Base-by-base conservation (phyloP, 202 grass and related monocot genomes). In the Hordeum pubiflorum region DNA sequence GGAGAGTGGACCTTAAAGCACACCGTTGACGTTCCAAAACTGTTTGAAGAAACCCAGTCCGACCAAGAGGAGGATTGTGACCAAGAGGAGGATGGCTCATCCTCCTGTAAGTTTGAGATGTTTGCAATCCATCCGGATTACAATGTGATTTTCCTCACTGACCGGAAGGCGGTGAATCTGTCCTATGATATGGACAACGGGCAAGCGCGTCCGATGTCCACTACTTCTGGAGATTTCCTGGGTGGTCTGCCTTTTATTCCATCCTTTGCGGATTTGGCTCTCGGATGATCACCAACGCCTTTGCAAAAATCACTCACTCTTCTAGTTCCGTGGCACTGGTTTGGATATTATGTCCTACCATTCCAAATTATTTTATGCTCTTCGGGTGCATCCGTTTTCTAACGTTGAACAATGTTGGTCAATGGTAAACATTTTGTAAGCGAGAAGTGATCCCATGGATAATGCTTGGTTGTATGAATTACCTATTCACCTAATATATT, bases 1-100 rank as follows among this genome's bases (percentile, higher is more conserved):
- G 24, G 0, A 1, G 14, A 17, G 5, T 64, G 62, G 62, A 64
- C 0, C 7, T 15, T 34, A 10, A 64, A 10, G 7, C 61, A 64
- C 0, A 10, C 14, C 0, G 15, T 5, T 0, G 14, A 36, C 15
- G 13, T 64, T 64, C 7, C 14, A 0, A 3, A 36, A 1, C 7
- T 64, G 2, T 63, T 63, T 63, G 2, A 18, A 17, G 2, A 63
- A 15, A 12, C 2, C 1, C 2, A 32, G 3, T 4, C 46, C 46
- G 1, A 6, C 5, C 4, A 50, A 50, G 44, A 50, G 14, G 0
- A 50, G 5, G 46, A 52, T 18, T 17, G 0, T 52, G 0, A 0
- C 5, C 46, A 5, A 26, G 24, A 26, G 7, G 11, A 3, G 2
- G 13, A 5, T 34, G 14, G 14, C 0, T 26, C 24, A 26, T 26